Evolutionary conservation across 305 asterid genomes (phyloP).

Genomic region (Petunia hybrid): DNA sequence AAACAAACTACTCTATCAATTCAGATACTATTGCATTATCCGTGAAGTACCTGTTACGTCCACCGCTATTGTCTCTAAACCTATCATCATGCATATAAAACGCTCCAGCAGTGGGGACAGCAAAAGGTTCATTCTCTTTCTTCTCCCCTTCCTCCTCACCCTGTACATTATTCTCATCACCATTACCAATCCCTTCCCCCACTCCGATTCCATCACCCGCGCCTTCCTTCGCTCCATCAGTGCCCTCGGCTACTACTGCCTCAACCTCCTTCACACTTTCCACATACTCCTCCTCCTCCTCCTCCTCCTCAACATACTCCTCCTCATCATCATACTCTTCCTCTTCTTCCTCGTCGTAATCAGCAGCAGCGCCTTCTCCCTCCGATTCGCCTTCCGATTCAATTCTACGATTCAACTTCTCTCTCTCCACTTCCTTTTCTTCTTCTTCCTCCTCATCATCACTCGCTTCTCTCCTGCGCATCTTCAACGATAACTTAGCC

Average conservation of each 20-base stretch:
- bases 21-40: background rate
- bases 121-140: slow-evolving; percentile 82
- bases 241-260: slow-evolving; percentile 43
- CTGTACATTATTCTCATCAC: slow-evolving; percentile 47
- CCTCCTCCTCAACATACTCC: slow-evolving; percentile 36
- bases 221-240: slow-evolving; percentile 26
- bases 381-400: slow-evolving; percentile 88
- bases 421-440: slow-evolving; percentile 41
- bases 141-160: slow-evolving; percentile 58
- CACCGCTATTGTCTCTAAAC: slow-evolving; percentile 83
- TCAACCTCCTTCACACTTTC: slow-evolving; percentile 40
- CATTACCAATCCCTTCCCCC: slow-evolving; percentile 30
- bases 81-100: slow-evolving; percentile 99
- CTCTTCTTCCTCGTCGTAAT: slow-evolving; percentile 66
- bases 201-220: slow-evolving; percentile 34
- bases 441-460: slow-evolving; percentile 75
- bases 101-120: slow-evolving; percentile 99
- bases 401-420: slow-evolving; percentile 50
- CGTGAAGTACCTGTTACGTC: slow-evolving; percentile 72
- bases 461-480: slow-evolving; percentile 93
- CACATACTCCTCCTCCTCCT: slow-evolving; percentile 50
- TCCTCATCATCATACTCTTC: slow-evolving; percentile 30
- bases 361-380: slow-evolving; percentile 78
- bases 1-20: background rate
- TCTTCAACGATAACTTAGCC: slow-evolving; percentile 81